Percentiles rank a stretch among this genome's conserved stretches.
These are phyloP conservation scores for Gracilaria caudata DNA, from an alignment of 23 red algal genomes.

Conservation along the genomic window DNA sequence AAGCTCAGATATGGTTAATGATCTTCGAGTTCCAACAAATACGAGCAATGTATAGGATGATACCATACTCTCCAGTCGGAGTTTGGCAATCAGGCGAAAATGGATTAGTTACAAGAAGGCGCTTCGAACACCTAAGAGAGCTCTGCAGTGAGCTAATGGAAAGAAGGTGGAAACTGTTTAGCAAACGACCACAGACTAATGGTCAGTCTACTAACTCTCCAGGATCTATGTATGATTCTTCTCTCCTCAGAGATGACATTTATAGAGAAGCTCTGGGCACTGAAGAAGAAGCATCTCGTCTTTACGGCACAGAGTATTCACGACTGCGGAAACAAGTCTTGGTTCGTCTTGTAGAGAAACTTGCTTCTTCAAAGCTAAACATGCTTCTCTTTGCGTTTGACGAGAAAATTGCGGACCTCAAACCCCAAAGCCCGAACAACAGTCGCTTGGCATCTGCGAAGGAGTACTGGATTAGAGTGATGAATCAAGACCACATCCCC, in stretches of 20 bases:
- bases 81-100: background rate
- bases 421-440: background rate
- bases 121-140: slow-evolving; percentile 28
- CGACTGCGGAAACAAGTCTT: slow-evolving; percentile 6
- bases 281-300: slow-evolving; percentile 9
- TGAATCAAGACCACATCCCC: slow-evolving; percentile 1
- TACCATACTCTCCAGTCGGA: slow-evolving; percentile 9
- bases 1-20: slow-evolving; percentile 38
- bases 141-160: slow-evolving; percentile 27
- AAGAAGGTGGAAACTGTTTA: slow-evolving; percentile 7
- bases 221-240: slow-evolving; percentile 14
- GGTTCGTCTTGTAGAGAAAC: slow-evolving; percentile 1
- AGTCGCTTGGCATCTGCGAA: background rate
- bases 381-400: slow-evolving; percentile 18
- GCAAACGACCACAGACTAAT: background rate
- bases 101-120: slow-evolving; percentile 22
- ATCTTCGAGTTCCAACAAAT: slow-evolving; percentile 45
- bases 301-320: background rate
- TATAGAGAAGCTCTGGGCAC: background rate
- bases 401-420: slow-evolving; percentile 11
- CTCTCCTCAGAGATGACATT: background rate
- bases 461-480: background rate
- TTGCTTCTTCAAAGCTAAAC: slow-evolving; percentile 3
- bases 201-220: background rate
- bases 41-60: slow-evolving; percentile 42